Base-by-base conservation (phyloP, 192 early-diverging fungal genomes). In the Spizellomyces sp. region DNA sequence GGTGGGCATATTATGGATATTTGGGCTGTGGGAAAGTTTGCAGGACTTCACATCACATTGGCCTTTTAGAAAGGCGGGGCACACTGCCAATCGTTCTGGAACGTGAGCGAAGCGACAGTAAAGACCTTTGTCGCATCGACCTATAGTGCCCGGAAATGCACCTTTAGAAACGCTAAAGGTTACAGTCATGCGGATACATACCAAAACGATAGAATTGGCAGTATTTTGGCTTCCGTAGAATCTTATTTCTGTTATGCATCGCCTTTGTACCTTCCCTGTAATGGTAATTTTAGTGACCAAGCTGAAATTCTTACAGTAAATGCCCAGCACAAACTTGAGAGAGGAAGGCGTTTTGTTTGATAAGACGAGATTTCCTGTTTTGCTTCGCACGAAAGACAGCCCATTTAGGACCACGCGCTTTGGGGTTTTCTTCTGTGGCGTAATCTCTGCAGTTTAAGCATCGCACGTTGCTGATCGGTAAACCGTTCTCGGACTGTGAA, bases 321-420 rank as follows among this genome's bases (percentile, higher is more conserved):
- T 12, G 12, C 14, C 12, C 12, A 4, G 27, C 14, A 70, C 43
- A 46, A 42, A 70, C 68, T 61, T 70, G 57, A 58, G 14, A 6
- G 14, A 42, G 36, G 59, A 17, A 36, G 27, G 27, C 5, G 59
- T 61, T 61, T 41, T 42, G 48, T 52, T 63, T 54, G 21, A 42
- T 10, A 77, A 50, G 5, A 77, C 64, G 12, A 77, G 58, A 50
- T 77, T 77, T 55, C 75, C 75, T 43, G 47, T 62, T 44, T 77
- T 77, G 41, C 57, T 57, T 15, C 75, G 75, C 9, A 50, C 59
- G 54, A 54, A 77, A 2, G 62, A 15, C 9, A 46, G 8, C 9
- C 75, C 75, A 45, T 77, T 77, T 21, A 77, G 45, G 4, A 67
- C 36, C 6, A 77, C 47, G 5, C 43, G 22, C 56, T 71, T 71